Evolutionary conservation across 768 basidiomycete species (phyloP).

Genomic region (Russula vinacea): DNA sequence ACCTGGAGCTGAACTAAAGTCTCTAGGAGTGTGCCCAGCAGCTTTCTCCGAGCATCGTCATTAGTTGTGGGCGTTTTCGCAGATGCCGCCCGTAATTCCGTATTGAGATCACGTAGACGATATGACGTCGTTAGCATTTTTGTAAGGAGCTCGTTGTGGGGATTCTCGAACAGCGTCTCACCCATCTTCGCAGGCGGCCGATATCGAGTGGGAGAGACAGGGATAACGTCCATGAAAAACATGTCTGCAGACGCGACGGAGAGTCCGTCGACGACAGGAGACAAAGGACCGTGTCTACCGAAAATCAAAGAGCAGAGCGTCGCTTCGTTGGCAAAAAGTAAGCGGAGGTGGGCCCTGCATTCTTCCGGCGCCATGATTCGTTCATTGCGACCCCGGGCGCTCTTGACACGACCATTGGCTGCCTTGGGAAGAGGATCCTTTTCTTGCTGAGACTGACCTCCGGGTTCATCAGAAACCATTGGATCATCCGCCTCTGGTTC

Average conservation of each 20-base stretch:
- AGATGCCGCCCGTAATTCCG: slow-evolving; percentile 57
- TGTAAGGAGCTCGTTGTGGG: slow-evolving; percentile 88
- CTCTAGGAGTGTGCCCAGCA: slow-evolving; percentile 72
- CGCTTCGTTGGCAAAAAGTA: slow-evolving; percentile 79
- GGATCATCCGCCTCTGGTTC: slow-evolving; percentile 50
- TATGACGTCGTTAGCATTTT: slow-evolving; percentile 79
- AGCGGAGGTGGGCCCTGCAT: slow-evolving; percentile 88
- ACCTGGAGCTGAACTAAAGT: slow-evolving; percentile 85
- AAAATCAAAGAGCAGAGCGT: slow-evolving; percentile 85
- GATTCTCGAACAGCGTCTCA: slow-evolving; percentile 91
- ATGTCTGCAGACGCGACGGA: slow-evolving; percentile 83
- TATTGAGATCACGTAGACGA: slow-evolving; percentile 72
- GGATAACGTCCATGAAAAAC: slow-evolving; percentile 93
- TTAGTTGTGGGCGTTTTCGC: slow-evolving; percentile 54
- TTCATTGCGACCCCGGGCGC: slow-evolving; percentile 77
- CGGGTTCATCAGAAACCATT: slow-evolving; percentile 48
- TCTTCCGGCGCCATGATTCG: slow-evolving; percentile 89
- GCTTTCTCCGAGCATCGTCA: slow-evolving; percentile 47
- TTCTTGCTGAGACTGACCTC: slow-evolving; percentile 35
- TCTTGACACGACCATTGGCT: slow-evolving; percentile 75
- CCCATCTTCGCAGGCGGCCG: slow-evolving; percentile 90
- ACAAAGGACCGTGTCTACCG: slow-evolving; percentile 86
- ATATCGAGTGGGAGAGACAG: slow-evolving; percentile 93
- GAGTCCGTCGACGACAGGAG: slow-evolving; percentile 57
- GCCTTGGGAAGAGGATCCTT: slow-evolving; percentile 40